Evolutionary conservation across 1,284 basidiomycete species (phyloP).

Genomic region (Melampsora americana): DNA sequence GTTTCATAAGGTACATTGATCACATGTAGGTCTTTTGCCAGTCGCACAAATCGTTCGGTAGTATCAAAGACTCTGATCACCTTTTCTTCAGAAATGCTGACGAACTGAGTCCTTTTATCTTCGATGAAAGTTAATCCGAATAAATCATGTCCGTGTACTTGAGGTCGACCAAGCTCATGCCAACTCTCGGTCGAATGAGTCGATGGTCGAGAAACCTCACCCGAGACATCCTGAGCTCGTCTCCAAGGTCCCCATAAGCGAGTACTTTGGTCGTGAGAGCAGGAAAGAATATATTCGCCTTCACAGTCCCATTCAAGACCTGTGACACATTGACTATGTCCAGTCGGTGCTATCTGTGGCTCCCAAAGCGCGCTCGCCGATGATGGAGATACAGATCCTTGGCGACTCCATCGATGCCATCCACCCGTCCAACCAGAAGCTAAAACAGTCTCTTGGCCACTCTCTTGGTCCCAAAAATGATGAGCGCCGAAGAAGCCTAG

Average conservation of each 20-base stretch:
- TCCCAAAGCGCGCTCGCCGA: slow-evolving; percentile 61
- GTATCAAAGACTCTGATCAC: slow-evolving; percentile 86
- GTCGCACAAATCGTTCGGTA: slow-evolving; percentile 70
- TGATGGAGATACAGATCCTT: slow-evolving; percentile 52
- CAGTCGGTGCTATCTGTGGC: slow-evolving; percentile 71
- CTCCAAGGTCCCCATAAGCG: slow-evolving; percentile 69
- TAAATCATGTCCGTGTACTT: slow-evolving; percentile 90
- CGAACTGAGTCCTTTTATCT: slow-evolving; percentile 65
- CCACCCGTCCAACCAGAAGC: slow-evolving; percentile 90
- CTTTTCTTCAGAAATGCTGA: slow-evolving; percentile 87
- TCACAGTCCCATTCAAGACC: slow-evolving; percentile 77
- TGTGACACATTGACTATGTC: slow-evolving; percentile 74
- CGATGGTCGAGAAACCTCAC: background rate
- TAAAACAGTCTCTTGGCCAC: slow-evolving; percentile 63
- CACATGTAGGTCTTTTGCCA: slow-evolving; percentile 52
- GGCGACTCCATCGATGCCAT: slow-evolving; percentile 72
- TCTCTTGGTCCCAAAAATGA: slow-evolving; percentile 59
- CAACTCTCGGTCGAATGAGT: slow-evolving; percentile 57
- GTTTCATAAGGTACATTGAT: slow-evolving; percentile 51
- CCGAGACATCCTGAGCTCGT: slow-evolving; percentile 40
- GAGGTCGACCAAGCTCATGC: slow-evolving; percentile 84
- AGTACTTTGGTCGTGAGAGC: slow-evolving; percentile 79
- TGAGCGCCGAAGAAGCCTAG: slow-evolving; percentile 83
- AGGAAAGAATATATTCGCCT: slow-evolving; percentile 75
- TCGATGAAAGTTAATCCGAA: slow-evolving; percentile 73